These are phyloP conservation scores for Ophiostoma australiae DNA, from an alignment of 2,329 filamentous ascomycete genomes.

Conservation along the genomic window DNA sequence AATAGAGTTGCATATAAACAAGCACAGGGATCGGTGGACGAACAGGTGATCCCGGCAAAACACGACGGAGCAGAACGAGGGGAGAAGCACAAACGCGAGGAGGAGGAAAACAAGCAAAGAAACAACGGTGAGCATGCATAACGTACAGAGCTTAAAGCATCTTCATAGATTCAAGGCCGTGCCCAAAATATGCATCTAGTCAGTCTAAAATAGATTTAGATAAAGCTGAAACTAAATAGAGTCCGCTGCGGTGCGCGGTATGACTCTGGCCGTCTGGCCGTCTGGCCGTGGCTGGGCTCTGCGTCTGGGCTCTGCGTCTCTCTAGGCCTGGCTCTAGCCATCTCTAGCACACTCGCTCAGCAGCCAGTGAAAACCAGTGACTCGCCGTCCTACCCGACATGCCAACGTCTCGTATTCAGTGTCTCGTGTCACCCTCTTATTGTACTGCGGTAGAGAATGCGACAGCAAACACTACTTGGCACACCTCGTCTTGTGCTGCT, in stretches of 20 bases:
- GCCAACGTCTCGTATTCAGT: constrained; percentile 13
- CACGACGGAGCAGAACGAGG: not conserved
- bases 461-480: constrained; percentile 27
- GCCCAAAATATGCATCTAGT: not conserved
- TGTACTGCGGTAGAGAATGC: no score
- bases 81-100: not conserved
- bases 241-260: constrained; percentile 10
- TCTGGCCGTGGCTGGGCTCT: no score
- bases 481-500: constrained; percentile 44
- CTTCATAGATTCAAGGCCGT: not conserved
- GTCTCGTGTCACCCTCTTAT: not conserved
- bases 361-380: constrained; percentile 11
- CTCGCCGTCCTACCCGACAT: constrained; percentile 1
- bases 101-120: not conserved
- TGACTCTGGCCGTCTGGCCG: not conserved
- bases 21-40: not conserved
- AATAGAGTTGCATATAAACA: constrained; percentile 9
- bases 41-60: not conserved
- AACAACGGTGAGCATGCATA: constrained; percentile 4
- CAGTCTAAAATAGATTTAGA: not conserved
- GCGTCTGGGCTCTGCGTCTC: no score
- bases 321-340: no score
- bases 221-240: not conserved
- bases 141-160: not conserved
- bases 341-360: not conserved